Base-by-base conservation (phyloP, 371 early-diverging fungal genomes). In the Parasitella parasitica region DNA sequence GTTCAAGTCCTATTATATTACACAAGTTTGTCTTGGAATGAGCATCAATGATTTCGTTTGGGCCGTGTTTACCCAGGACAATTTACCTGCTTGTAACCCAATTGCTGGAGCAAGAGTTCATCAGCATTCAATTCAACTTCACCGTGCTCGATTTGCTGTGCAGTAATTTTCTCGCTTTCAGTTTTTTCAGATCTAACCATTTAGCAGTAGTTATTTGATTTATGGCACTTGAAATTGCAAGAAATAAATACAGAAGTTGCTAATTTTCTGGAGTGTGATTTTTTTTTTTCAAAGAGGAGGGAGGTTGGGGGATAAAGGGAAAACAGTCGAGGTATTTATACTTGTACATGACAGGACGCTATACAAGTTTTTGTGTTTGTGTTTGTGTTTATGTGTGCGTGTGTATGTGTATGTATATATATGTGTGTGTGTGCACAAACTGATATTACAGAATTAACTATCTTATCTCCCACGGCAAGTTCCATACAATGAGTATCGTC, bases 1-100 rank as follows among this genome's bases (percentile, higher is more conserved):
- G 63, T 77, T 70, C 32, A 82, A 52, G 26, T 80, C 83, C 62
- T 69, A 37, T 28, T 41, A 46, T 64, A 22, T 20, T n/a, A n/a
- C n/a, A n/a, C n/a, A n/a, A n/a, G n/a, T n/a, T n/a, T n/a, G n/a
- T n/a, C n/a, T n/a, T n/a, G n/a, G n/a, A n/a, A n/a, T n/a, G n/a
- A n/a, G n/a, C n/a, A n/a, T n/a, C n/a, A n/a, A n/a, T n/a, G n/a
- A n/a, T n/a, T n/a, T n/a, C n/a, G n/a, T n/a, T n/a, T n/a, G n/a
- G n/a, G n/a, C n/a, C n/a, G n/a, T n/a, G n/a, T 2, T 8, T 2
- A 32, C 1, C 6, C 3, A 38, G 3, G 3, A 13, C 13, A 13
- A 13, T 8, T 20, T 58, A 69, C 70, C 43, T 71, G 72, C 27
- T 64, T 67, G 39, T 71, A 71, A 51, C 72, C 72, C 12, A 71